Percentiles rank a stretch among this genome's conserved stretches.
Evolutionary conservation across 2,329 filamentous ascomycete species (phyloP).

Genomic region (Paraphoma sp.): DNA sequence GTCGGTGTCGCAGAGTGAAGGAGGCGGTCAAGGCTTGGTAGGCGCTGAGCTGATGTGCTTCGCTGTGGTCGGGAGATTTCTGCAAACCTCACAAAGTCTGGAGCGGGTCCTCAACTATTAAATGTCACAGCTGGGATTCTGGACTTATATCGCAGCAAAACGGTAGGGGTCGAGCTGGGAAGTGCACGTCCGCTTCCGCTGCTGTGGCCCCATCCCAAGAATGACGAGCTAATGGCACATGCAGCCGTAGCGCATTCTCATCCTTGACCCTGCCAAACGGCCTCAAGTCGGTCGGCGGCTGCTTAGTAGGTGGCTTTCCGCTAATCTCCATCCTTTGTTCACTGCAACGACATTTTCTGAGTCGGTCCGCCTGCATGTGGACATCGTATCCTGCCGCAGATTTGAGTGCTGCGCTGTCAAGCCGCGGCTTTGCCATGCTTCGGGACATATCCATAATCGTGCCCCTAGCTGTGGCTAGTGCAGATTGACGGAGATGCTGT

Average conservation of each 20-base stretch:
- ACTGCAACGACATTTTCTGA: neutral
- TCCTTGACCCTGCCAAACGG: constrained; percentile 15
- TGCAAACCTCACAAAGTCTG: neutral
- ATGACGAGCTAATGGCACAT: constrained; percentile 9
- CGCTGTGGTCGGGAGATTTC: neutral
- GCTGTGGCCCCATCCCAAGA: constrained; percentile 10
- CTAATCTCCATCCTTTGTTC: neutral
- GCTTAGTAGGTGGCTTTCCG: constrained; percentile 10
- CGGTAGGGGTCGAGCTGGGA: constrained; percentile 15
- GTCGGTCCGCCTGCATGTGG: constrained; percentile 6
- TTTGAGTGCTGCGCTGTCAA: neutral
- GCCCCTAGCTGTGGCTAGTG: constrained; percentile 2
- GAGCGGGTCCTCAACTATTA: constrained; percentile 1
- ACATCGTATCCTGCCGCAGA: neutral
- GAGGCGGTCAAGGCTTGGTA: neutral
- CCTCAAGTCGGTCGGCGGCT: constrained; percentile 5
- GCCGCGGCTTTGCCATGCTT: neutral
- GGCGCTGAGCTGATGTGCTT: neutral
- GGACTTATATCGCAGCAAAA: constrained; percentile 18
- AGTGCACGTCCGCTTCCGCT: constrained; percentile 23
- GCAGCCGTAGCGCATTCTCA: constrained; percentile 19
- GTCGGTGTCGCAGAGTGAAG: neutral
- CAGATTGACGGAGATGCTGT: constrained; percentile 8
- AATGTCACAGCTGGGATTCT: constrained; percentile 19
- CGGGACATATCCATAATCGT: neutral